Evolutionary conservation across 768 basidiomycete species (phyloP).

Genomic region (Russula lepida): DNA sequence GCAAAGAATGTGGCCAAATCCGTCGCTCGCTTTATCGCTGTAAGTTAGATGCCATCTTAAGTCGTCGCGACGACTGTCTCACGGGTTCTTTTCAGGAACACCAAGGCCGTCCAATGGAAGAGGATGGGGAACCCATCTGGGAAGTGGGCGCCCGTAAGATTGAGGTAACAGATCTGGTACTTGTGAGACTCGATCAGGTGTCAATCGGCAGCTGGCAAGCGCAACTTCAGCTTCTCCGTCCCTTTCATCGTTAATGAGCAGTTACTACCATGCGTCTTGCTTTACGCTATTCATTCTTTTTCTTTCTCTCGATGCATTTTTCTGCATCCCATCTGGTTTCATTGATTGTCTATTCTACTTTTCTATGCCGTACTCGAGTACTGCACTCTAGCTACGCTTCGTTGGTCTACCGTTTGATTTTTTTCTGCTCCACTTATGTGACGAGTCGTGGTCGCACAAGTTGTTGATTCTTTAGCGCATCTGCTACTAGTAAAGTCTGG

Average conservation of each 20-base stretch:
- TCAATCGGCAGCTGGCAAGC: conserved; percentile 80
- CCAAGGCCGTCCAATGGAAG: conserved; percentile 45
- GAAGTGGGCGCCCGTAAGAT: conserved; percentile 48
- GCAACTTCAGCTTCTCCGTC: conserved; percentile 47
- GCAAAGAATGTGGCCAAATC: conserved; percentile 77
- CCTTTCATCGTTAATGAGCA: background rate
- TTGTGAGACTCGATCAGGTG: conserved; percentile 75
- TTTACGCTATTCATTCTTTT: no score
- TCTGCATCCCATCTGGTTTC: no score
- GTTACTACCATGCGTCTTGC: no score
- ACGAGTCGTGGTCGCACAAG: no score
- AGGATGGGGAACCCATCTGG: conserved; percentile 54
- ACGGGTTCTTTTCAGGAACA: conserved; percentile 35
- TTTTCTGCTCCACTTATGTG: no score
- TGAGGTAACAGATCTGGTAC: conserved; percentile 55
- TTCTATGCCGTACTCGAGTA: no score
- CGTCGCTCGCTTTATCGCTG: conserved; percentile 57
- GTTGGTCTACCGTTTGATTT: no score
- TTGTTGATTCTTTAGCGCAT: no score
- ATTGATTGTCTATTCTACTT: no score
- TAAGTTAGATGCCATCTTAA: conserved; percentile 29
- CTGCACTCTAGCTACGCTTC: no score
- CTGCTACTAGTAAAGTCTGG: no score
- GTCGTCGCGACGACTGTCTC: background rate
- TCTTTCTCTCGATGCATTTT: no score